A percentile compares a stretch with the other conserved stretches of the same genome.
These are phyloP conservation scores for Botrytis hyacinthi DNA, from an alignment of 2,329 filamentous ascomycete species.

Conservation along the genomic window DNA sequence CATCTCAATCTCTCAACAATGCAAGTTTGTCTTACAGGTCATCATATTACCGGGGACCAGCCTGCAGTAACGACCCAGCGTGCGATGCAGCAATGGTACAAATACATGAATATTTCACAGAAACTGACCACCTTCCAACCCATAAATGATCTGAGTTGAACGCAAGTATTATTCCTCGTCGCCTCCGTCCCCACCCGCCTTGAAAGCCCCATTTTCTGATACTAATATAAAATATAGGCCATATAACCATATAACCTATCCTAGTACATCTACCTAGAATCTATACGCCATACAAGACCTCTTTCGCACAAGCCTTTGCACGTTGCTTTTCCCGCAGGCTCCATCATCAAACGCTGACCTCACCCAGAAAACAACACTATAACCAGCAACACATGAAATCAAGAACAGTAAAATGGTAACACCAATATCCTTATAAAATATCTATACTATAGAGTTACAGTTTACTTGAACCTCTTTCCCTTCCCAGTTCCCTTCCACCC, in stretches of 20 bases:
- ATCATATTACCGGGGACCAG: too few species aligned
- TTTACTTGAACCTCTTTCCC: background rate
- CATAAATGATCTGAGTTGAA: background rate
- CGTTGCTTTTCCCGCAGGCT: background rate
- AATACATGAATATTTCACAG: background rate
- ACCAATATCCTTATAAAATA: background rate
- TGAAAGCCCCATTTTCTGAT: background rate
- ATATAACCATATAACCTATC: background rate
- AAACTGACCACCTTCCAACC: background rate
- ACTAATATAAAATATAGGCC: background rate
- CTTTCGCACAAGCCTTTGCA: background rate
- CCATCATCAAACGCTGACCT: too few species aligned
- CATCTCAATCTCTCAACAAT: too few species aligned
- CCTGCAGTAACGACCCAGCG: background rate
- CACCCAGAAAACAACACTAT: background rate
- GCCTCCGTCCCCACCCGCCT: too few species aligned
- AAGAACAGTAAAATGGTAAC: background rate
- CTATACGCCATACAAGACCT: background rate
- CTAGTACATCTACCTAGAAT: background rate
- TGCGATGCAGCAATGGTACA: background rate
- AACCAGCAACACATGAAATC: background rate
- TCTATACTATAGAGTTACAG: background rate
- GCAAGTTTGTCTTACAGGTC: too few species aligned
- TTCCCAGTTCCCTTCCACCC: background rate
- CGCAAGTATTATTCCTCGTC: background rate